Evolutionary conservation across 768 basidiomycete genomes (phyloP), one percentile per base, ranked within the genome.

Genomic region (Mrakia frigida): DNA sequence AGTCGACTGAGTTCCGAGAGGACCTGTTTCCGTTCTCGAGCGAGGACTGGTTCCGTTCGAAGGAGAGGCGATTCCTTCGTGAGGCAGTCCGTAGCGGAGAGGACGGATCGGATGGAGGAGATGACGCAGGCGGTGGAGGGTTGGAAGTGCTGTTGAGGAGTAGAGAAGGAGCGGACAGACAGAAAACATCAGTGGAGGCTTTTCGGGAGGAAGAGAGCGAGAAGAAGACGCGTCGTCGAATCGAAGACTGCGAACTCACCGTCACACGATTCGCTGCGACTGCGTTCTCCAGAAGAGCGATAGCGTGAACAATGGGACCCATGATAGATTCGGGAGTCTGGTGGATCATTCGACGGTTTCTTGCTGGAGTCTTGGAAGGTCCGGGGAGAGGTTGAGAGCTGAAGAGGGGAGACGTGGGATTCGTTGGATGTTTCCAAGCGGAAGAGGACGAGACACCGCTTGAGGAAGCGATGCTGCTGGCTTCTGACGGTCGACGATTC

Each of bases 41-140:
- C 88, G 52, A 99, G 86, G 5, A 86, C 77, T 0, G 91, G 88
- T 80, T 89, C 89, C 65, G 85, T 86, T 79, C 87, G 88, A 28
- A 99, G 87, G 31, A 91, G 84, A 0, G 87, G 86, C 0, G 93
- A 90, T 79, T 96, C 93, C 63, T 92, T 90, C 56, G 90, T 88
- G 33, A 97, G 86, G 74, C 93, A 95, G 76, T 91, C 91, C 23
- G 93, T 90, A 16, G 90, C 88, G 39, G 90, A 88, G 61, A 99
- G 87, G 25, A 96, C 90, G 39, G 90, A 88, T 43, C 95, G 91
- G 67, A 98, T 93, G 73, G 92, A 93, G 18, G 93, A 94, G 79
- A 99, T 94, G 77, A 98, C 91, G 83, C 90, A 94, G 21, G 94
- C 95, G 0, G 95, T 93, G 3, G 94, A 91, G 9, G 96, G 94